phyloP scores from a whole-genome alignment of 75 land plant species.

The Cupressus sempervirens region DNA sequence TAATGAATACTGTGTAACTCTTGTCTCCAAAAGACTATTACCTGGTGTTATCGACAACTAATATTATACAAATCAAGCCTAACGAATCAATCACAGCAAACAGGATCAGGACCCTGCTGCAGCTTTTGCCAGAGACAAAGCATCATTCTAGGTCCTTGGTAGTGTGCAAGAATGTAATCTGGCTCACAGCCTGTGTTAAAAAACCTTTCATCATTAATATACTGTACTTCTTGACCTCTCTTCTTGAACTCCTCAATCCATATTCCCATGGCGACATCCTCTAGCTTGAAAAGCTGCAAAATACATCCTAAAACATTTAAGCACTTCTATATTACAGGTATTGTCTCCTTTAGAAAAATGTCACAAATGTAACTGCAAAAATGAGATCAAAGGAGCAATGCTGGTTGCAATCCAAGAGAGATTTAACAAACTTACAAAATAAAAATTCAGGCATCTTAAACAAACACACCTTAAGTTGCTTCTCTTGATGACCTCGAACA shows the following conservation, averaged over 20 bases:
- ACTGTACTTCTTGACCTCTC: conserved; percentile 42
- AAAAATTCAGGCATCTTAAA: not conserved
- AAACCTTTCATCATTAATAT: conserved; percentile 53
- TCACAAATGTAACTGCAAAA: not conserved
- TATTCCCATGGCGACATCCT: conserved; percentile 98
- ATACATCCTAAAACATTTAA: not conserved
- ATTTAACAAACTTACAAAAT: not conserved
- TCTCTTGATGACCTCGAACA: conserved; percentile 52
- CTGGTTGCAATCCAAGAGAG: not conserved
- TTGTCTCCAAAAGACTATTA: conserved; percentile 7
- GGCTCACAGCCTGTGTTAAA: conserved; percentile 55
- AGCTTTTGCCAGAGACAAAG: conserved; percentile 83
- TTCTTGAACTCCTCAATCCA: conserved; percentile 73
- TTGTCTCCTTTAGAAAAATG: not conserved
- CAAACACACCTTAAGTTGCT: conserved; percentile 51
- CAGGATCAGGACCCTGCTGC: conserved; percentile 38
- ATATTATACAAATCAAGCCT: not conserved
- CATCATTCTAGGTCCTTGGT: conserved; percentile 72
- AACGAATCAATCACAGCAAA: conserved; percentile 56
- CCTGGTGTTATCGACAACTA: conserved; percentile 1
- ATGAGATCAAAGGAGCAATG: not conserved
- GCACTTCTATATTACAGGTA: not conserved
- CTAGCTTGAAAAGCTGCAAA: conserved; percentile 83
- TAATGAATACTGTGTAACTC: not conserved
- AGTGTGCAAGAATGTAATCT: conserved; percentile 75